These are phyloP conservation scores for Kalmusia sp. DNA, from an alignment of 2,329 filamentous ascomycete genomes.

Conservation along the genomic window DNA sequence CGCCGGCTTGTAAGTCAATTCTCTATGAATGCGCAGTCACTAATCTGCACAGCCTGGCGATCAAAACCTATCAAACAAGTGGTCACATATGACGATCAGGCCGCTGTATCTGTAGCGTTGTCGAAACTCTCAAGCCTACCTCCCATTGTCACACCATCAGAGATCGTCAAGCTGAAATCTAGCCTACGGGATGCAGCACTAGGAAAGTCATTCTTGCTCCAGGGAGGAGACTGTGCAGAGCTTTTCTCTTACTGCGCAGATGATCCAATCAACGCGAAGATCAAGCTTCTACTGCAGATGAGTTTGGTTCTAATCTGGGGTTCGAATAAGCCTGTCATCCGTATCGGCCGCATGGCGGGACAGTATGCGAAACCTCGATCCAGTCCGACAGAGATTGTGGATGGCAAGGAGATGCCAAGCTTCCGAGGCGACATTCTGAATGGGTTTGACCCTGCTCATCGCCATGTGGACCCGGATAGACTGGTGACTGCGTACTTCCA, in stretches of 20 bases:
- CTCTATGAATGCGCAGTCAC: neutral
- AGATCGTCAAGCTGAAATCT: slow-evolving; percentile 80
- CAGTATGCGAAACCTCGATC: slow-evolving; percentile 97
- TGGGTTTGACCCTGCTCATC: slow-evolving; percentile 77
- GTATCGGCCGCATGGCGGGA: slow-evolving; percentile 94
- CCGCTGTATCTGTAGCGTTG: slow-evolving; percentile 65
- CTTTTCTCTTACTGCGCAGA: slow-evolving; percentile 96
- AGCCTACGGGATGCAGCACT: slow-evolving; percentile 84
- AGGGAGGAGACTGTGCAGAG: slow-evolving; percentile 97
- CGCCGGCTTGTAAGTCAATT: slow-evolving; percentile 11
- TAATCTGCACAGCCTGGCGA: slow-evolving; percentile 67
- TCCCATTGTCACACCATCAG: slow-evolving; percentile 78
- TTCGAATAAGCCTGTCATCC: slow-evolving; percentile 79
- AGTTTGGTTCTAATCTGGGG: slow-evolving; percentile 95
- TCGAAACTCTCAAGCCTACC: slow-evolving; percentile 73
- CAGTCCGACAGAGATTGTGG: slow-evolving; percentile 81
- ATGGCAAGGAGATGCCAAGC: slow-evolving; percentile 82
- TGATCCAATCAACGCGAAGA: slow-evolving; percentile 89
- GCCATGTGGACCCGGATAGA: slow-evolving; percentile 80
- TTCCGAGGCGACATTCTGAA: slow-evolving; percentile 98
- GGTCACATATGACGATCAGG: slow-evolving; percentile 71
- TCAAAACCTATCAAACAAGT: slow-evolving; percentile 80
- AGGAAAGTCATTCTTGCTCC: slow-evolving; percentile 90
- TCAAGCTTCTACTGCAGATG: slow-evolving; percentile 97
- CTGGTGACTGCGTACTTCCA: slow-evolving; percentile 94